These are phyloP conservation scores for Fusarium humuli DNA, from an alignment of 2,329 filamentous ascomycete genomes.

Conservation along the genomic window DNA sequence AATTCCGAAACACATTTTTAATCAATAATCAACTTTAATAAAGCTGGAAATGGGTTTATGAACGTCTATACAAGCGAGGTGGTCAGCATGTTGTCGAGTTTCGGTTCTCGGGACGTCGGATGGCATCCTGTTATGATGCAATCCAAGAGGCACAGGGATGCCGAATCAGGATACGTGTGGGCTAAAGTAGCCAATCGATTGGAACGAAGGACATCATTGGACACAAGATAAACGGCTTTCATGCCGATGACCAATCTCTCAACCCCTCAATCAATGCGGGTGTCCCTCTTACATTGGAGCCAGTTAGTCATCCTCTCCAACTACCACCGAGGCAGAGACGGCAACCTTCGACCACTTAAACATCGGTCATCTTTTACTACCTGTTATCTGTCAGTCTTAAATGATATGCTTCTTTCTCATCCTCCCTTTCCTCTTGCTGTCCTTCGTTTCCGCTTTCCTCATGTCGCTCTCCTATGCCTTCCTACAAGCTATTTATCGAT, in stretches of 20 bases:
- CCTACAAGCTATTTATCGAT: background rate
- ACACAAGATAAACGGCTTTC: background rate
- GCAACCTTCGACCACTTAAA: background rate
- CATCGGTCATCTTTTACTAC: too few relatives aligned
- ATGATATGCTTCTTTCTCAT: background rate
- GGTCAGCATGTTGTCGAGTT: background rate
- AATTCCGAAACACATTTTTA: constrained; percentile 5
- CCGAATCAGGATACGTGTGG: background rate
- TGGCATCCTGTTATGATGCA: background rate
- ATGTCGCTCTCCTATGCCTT: background rate
- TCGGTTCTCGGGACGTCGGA: constrained; percentile 1
- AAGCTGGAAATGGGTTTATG: background rate
- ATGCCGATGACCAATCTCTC: background rate
- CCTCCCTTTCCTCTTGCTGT: background rate
- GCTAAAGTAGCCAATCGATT: background rate
- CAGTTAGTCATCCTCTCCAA: background rate
- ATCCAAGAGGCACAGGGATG: background rate
- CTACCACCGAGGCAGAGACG: background rate
- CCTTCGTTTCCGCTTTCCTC: background rate
- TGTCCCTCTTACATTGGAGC: too few relatives aligned
- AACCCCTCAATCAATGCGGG: background rate
- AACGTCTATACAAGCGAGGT: background rate
- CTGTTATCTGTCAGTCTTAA: too few relatives aligned
- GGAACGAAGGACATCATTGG: background rate
- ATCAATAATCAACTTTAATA: background rate